Percentiles rank a stretch among this genome's conserved stretches.
phyloP scores from a whole-genome alignment of 768 basidiomycete species.

The Bullera alba region DNA sequence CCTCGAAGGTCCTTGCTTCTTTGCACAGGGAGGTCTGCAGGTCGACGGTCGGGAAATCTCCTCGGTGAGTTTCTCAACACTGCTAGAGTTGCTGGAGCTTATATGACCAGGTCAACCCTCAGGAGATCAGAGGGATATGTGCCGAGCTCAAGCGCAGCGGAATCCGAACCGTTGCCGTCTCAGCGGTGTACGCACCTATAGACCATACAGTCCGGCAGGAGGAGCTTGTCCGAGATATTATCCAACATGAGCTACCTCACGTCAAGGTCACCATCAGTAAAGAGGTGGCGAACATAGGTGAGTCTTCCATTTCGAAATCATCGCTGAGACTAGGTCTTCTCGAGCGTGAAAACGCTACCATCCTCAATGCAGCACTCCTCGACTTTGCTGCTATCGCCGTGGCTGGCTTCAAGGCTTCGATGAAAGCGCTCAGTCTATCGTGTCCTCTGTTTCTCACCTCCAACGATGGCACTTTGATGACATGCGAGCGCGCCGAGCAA shows the following conservation, averaged over 20 bases:
- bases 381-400: conserved; percentile 57
- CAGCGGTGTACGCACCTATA: conserved; percentile 53
- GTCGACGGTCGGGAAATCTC: conserved; percentile 38
- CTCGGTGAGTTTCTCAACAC: conserved; percentile 6
- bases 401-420: conserved; percentile 53
- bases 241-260: conserved; percentile 48
- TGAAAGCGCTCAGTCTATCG: conserved; percentile 49
- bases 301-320: too few species aligned
- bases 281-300: conserved; percentile 46
- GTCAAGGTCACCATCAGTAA: conserved; percentile 54
- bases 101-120: conserved; percentile 48
- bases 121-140: conserved; percentile 49
- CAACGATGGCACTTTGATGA: conserved; percentile 42
- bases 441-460: conserved; percentile 48
- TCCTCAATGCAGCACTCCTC: conserved; percentile 61
- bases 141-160: conserved; percentile 48
- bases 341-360: conserved; percentile 61
- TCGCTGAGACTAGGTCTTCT: conserved; percentile 47
- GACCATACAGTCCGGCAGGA: conserved; percentile 52
- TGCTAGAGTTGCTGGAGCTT: background rate
- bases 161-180: conserved; percentile 48
- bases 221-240: conserved; percentile 50
- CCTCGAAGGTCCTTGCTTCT: conserved; percentile 46
- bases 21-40: conserved; percentile 49
- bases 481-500: conserved; percentile 49